Evolutionary conservation across 106 monocot species (phyloP), one percentile per base, ranked within the genome.

Genomic region (Gastrodia elata): DNA sequence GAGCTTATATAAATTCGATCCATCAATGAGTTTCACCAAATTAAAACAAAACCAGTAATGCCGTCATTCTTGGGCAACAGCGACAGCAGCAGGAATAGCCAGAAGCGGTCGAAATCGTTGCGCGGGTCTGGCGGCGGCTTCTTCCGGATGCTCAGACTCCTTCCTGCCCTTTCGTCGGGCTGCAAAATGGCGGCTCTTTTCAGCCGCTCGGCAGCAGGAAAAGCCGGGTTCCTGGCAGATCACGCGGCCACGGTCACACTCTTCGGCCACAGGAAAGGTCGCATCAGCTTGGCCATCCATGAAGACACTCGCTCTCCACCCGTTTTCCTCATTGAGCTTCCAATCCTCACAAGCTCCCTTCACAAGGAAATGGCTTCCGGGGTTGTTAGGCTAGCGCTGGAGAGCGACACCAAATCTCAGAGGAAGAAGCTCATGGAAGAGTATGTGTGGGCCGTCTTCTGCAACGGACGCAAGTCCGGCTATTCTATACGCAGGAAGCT

Each of bases 151-250:
- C 83, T 91, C 76, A 91, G 87, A 80, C 82, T 91, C 38, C 68
- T 91, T 48, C 91, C 91, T 20, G 84, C 85, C 77, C 76, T 91
- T 39, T 80, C 87, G 71, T 82, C 86, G 10, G 91, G 91, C 6
- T 91, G 91, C 87, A 91, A 91, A 64, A 85, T 91, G 87, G 85
- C 80, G 14, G 79, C 82, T 16, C 78, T 91, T 15, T 76, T 91
- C 1, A 79, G 80, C 71, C 58, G 80, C 57, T 52, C 52, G 22
- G 1, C 87, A 77, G 1, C 87, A 77, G 2, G 81, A 42, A 48
- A 78, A 74, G 56, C 57, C 85, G n/a, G 13, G 25, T 28, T 91
- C 43, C 80, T 91, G 14, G 73, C 85, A n/a, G 82, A 84, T 71
- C 74, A 80, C 24, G 84, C 87, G 0, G 84, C 83, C n/a, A 87